Evolutionary conservation across 2,329 filamentous ascomycete genomes (phyloP).

Genomic region (Metarhizium guizhouense): DNA sequence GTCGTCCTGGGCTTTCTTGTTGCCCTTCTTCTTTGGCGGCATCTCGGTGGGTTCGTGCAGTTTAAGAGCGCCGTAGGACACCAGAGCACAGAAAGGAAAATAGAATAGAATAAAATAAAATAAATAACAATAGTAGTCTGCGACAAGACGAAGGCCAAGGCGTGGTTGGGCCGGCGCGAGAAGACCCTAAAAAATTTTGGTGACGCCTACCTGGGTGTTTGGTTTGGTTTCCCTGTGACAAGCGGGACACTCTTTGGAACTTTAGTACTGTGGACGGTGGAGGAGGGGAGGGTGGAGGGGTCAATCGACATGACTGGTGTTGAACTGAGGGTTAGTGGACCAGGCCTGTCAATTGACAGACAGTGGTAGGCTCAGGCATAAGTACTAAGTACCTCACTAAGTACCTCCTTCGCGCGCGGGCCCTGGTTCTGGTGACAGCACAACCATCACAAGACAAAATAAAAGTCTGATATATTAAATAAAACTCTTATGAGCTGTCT

Average conservation of each 20-base stretch:
- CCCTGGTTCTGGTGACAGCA: no score
- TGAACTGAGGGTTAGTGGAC: no score
- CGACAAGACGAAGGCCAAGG: not conserved
- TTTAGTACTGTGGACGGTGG: not conserved
- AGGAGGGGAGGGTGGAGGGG: no score
- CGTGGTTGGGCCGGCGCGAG: not conserved
- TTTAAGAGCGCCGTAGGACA: not conserved
- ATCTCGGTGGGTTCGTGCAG: conserved; percentile 41
- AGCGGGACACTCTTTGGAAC: not conserved
- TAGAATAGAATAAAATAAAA: not conserved
- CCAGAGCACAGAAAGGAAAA: not conserved
- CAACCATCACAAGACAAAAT: no score
- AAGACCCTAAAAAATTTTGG: not conserved
- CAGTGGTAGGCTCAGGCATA: no score
- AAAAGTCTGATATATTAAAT: no score
- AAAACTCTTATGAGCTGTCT: no score
- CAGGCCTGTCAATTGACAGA: no score
- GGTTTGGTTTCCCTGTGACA: not conserved
- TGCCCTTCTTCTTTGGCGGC: conserved; percentile 89
- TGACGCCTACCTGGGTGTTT: not conserved
- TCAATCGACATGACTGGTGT: no score
- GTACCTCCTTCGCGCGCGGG: no score
- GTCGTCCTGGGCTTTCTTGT: conserved; percentile 77
- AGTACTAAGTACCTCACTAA: no score
- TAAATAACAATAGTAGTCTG: not conserved